Evolutionary conservation across 306 rosid species (phyloP).

Genomic region (Cucurbita ficifolia): DNA sequence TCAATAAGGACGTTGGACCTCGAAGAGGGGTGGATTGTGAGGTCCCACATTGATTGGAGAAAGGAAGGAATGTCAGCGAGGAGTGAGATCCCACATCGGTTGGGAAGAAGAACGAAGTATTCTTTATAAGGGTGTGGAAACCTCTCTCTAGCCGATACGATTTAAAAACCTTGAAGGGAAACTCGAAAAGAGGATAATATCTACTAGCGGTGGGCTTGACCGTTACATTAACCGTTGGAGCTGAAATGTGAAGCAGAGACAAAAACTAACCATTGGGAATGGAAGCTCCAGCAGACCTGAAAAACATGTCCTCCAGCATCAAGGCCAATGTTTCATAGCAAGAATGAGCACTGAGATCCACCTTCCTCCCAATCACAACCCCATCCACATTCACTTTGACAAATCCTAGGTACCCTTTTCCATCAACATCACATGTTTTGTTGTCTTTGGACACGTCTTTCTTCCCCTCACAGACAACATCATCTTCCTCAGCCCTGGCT

Average conservation of each 20-base stretch:
- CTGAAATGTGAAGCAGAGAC: background rate
- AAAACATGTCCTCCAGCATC: constrained; percentile 46
- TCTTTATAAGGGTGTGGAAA: no score
- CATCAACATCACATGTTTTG: constrained; percentile 16
- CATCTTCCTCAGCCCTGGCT: constrained; percentile 21
- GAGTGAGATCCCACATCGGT: no score
- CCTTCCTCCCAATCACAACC: constrained; percentile 44
- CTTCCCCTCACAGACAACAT: constrained; percentile 12
- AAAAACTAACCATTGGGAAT: constrained; percentile 19
- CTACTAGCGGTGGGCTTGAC: no score
- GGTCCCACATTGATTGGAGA: no score
- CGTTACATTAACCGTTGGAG: background rate
- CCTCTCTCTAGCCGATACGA: no score
- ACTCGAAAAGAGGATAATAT: no score
- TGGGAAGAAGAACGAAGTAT: no score
- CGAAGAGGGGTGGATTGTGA: no score
- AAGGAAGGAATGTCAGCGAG: no score
- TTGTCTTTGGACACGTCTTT: constrained; percentile 1
- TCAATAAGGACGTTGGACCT: no score
- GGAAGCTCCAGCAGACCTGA: constrained; percentile 16
- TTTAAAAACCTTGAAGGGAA: no score
- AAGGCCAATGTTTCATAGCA: constrained; percentile 44
- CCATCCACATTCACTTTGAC: constrained; percentile 64
- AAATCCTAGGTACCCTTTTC: constrained; percentile 30
- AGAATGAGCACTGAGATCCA: constrained; percentile 48